These are phyloP conservation scores for Nemania abortiva DNA, from an alignment of 2,329 filamentous ascomycete species.

Conservation along the genomic window DNA sequence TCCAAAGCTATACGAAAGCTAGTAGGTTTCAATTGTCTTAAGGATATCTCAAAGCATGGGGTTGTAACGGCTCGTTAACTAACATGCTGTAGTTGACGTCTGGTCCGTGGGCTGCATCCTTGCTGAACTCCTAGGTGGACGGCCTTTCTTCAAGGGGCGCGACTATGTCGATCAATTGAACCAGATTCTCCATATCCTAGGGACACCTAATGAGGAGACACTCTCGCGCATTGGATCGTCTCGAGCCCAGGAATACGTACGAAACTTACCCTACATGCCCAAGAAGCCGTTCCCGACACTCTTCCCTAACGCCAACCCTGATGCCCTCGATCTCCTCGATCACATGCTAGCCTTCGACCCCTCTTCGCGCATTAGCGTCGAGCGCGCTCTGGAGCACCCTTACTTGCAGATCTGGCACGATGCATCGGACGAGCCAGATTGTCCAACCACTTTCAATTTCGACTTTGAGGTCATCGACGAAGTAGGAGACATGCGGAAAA, in stretches of 20 bases:
- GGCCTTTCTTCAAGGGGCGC: slow-evolving; percentile 98
- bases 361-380: slow-evolving; percentile 90
- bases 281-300: slow-evolving; percentile 90
- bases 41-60: neutral
- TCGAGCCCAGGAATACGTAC: slow-evolving; percentile 96
- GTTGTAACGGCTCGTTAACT: slow-evolving; percentile 20
- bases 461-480: slow-evolving; percentile 98
- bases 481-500: slow-evolving; percentile 92
- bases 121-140: slow-evolving; percentile 92
- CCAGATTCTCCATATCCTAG: slow-evolving; percentile 97
- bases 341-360: slow-evolving; percentile 98
- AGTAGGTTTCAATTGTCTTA: slow-evolving; percentile 73
- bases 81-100: slow-evolving; percentile 79
- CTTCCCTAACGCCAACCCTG: slow-evolving; percentile 95
- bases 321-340: slow-evolving; percentile 94
- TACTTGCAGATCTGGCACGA: slow-evolving; percentile 99
- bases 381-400: slow-evolving; percentile 93
- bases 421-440: slow-evolving; percentile 92
- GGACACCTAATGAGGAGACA: slow-evolving; percentile 95
- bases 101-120: slow-evolving; percentile 99
- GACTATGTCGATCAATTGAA: slow-evolving; percentile 99
- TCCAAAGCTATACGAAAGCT: slow-evolving; percentile 99
- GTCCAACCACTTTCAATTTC: slow-evolving; percentile 96
- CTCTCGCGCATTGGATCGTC: slow-evolving; percentile 93
- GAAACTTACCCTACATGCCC: slow-evolving; percentile 93